Conservation (phyloP, 257 asterid species). For the Scutellaria baicalensis region DNA sequence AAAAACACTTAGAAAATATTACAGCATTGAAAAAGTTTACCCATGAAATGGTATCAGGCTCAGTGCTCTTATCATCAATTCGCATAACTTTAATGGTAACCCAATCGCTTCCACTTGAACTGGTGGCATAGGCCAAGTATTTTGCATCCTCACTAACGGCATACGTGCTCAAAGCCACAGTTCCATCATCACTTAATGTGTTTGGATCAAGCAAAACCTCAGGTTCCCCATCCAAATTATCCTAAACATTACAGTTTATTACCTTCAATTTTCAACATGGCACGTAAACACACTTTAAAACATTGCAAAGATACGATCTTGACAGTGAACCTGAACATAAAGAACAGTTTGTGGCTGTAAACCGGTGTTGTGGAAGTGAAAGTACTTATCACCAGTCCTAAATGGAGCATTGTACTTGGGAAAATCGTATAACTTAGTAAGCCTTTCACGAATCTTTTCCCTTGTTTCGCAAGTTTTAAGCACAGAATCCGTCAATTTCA, state of each 20-base stretch:
- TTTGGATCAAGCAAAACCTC: constrained; percentile 92
- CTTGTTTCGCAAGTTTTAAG: constrained; percentile 64
- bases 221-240: constrained; percentile 66
- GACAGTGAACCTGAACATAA: constrained; percentile 59
- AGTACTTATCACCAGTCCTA: constrained; percentile 76
- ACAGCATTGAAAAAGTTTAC: constrained; percentile 23
- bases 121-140: constrained; percentile 71
- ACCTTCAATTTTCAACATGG: neutral
- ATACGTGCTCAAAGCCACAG: constrained; percentile 53
- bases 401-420: constrained; percentile 84
- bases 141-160: constrained; percentile 83
- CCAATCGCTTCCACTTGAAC: constrained; percentile 97
- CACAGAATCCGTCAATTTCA: constrained; percentile 61
- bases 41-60: constrained; percentile 78
- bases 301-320: neutral
- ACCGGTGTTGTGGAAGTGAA: constrained; percentile 83
- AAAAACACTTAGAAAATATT: neutral
- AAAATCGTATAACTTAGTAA: constrained; percentile 61
- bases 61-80: constrained; percentile 49
- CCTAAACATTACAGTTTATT: constrained; percentile 34
- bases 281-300: neutral
- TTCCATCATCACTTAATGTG: constrained; percentile 76
- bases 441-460: constrained; percentile 60
- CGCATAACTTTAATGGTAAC: constrained; percentile 72
- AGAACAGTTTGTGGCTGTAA: constrained; percentile 90